Evolutionary conservation across 805 yeast species (phyloP).

Genomic region (Cyberlindnera xylosilytica): DNA sequence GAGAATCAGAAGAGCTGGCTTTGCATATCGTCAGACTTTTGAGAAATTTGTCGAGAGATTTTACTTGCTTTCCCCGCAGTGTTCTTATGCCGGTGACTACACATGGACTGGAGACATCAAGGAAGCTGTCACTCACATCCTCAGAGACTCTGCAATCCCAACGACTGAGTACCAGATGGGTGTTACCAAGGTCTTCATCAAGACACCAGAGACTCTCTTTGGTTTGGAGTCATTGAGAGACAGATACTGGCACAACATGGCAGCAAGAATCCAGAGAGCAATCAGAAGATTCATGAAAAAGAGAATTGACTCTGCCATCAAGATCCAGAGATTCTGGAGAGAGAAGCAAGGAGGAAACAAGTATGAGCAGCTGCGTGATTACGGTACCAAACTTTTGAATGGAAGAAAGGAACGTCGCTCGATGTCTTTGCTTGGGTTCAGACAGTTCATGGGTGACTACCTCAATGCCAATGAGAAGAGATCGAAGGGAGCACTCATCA

Average conservation of each 20-base stretch:
- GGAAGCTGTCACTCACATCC: conserved; percentile 50
- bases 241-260: conserved; percentile 97
- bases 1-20: conserved; percentile 96
- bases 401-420: conserved; percentile 87
- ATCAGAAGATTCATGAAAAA: conserved; percentile 82
- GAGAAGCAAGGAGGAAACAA: conserved; percentile 76
- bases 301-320: conserved; percentile 82
- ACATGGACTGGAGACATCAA: conserved; percentile 61
- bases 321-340: conserved; percentile 80
- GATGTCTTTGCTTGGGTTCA: conserved; percentile 79
- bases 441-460: conserved; percentile 94
- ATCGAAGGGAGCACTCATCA: conserved; percentile 72
- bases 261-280: conserved; percentile 95
- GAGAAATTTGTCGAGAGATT: conserved; percentile 95
- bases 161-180: conserved; percentile 85
- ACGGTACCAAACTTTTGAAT: conserved; percentile 67
- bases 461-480: conserved; percentile 77
- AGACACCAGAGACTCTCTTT: conserved; percentile 94
- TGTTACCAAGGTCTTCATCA: conserved; percentile 86
- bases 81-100: conserved; percentile 88
- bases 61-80: conserved; percentile 78
- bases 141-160: conserved; percentile 68
- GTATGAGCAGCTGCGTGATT: conserved; percentile 79
- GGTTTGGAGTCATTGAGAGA: conserved; percentile 96
- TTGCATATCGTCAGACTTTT: conserved; percentile 95